Base-by-base conservation (phyloP, 1,139 yeast genomes). In the Taphrina pruni region DNA sequence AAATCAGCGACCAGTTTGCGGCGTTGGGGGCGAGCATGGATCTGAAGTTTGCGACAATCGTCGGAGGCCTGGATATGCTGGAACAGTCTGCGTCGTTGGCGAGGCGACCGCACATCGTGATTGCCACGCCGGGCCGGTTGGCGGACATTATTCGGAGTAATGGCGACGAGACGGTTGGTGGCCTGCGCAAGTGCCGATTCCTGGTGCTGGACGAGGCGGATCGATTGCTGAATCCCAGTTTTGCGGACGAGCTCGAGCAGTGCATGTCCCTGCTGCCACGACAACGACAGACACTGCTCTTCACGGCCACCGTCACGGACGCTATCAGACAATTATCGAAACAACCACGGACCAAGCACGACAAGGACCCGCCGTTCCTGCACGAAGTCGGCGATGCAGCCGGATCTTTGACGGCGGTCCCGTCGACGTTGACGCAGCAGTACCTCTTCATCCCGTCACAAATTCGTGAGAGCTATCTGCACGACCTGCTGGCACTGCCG, bases 191-290 rank as follows among this genome's bases (percentile, higher is more conserved):
- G 74, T 88, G 89, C 35, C 87, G 87, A 76, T 94, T 83, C 76
- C 81, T 94, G 72, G 99, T 94, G 1, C 82, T 94, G 11, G 99
- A 94, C 82, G 99, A 94, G 81, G 99, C 99, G 0, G 99, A 94
- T 82, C 83, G 97, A 72, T 79, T 94, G 52, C 83, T 94, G 74
- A 90, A 94, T 69, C 87, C 88, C 69, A 89, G 96, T 70, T 92
- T 94, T 79, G 88, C 94, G 1, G 84, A 86, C 60, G 97, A 93
- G 78, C 81, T 94, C 71, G 85, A 85, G 69, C 76, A 74, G 5
- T 91, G 97, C 75, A 85, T 94, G 75, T 80, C 83, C 12, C 85
- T 87, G 0, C 79, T 95, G 50, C 97, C 99, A 0, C 79, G 85
- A 0, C 82, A 85, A 69, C 85, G 99, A 74, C 98, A 93, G 78